A percentile compares a stretch with the other conserved stretches of the same genome.
Conservation (phyloP, 2,329 filamentous ascomycete species). For the Akanthomyces lecanii region DNA sequence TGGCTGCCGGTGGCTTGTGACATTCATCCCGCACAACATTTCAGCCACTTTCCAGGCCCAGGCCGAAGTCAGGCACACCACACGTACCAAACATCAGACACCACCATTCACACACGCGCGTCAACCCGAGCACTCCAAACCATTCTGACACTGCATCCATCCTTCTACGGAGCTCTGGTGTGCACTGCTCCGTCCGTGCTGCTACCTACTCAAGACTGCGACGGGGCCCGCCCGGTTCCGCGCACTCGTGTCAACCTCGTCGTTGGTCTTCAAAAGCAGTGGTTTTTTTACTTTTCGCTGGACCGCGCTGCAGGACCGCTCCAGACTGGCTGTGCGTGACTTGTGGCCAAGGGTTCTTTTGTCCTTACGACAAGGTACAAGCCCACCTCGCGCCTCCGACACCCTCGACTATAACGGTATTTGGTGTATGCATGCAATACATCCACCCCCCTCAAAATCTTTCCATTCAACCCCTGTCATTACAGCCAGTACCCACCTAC, state of each 20-base stretch:
- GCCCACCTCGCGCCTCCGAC: constrained; percentile 19
- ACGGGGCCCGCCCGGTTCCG: constrained; percentile 5
- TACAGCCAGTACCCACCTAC: constrained; percentile 2
- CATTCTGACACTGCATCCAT: constrained; percentile 14
- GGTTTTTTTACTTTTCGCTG: background rate
- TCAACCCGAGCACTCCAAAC: constrained; percentile 13
- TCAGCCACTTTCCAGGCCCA: constrained; percentile 3
- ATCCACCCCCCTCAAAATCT: constrained; percentile 20
- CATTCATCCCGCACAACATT: constrained; percentile 13
- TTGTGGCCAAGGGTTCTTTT: constrained; percentile 15
- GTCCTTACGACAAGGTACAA: constrained; percentile 6
- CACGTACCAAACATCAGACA: background rate
- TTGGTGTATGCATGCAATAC: constrained; percentile 28
- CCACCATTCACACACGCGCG: constrained; percentile 10
- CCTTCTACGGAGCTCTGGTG: background rate
- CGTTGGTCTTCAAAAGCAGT: background rate
- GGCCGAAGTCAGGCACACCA: constrained; percentile 7
- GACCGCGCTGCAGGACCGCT: background rate
- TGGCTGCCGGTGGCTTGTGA: constrained; percentile 13
- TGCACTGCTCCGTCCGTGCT: background rate
- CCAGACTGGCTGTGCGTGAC: constrained; percentile 8
- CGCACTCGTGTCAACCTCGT: background rate
- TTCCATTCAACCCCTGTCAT: constrained; percentile 21
- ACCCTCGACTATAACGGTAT: constrained; percentile 26
- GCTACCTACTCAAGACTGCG: background rate